phyloP scores from a whole-genome alignment of 2,329 filamentous ascomycete genomes.

The Epichloe amarillans region DNA sequence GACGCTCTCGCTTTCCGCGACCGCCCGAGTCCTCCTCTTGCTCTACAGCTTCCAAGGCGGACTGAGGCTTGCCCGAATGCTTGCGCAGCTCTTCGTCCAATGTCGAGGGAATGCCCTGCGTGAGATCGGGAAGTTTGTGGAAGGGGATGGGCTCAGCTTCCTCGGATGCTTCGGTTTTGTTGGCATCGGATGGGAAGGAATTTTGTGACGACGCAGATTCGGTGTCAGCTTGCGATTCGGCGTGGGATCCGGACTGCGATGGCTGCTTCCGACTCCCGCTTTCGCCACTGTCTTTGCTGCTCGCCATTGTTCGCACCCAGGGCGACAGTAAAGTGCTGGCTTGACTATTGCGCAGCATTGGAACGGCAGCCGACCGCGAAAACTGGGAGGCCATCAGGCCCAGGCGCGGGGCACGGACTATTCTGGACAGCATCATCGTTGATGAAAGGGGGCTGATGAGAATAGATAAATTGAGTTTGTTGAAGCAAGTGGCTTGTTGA shows the following conservation, averaged over 20 bases:
- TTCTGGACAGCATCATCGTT: conserved; percentile 26
- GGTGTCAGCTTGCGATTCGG: conserved; percentile 1
- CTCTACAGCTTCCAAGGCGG: conserved; percentile 23
- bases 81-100: conserved; percentile 60
- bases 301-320: conserved; percentile 18
- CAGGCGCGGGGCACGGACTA: conserved; percentile 21
- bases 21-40: conserved; percentile 19
- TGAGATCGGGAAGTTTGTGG: conserved; percentile 73
- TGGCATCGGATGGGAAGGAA: background rate
- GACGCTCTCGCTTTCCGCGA: conserved; percentile 33
- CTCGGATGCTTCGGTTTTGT: conserved; percentile 14
- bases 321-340: conserved; percentile 11
- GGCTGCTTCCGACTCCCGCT: conserved; percentile 4
- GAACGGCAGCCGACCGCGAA: conserved; percentile 13
- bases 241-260: background rate
- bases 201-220: conserved; percentile 4
- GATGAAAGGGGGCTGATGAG: background rate
- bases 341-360: conserved; percentile 15
- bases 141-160: conserved; percentile 35
- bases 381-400: conserved; percentile 18
- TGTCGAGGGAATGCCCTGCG: conserved; percentile 88
- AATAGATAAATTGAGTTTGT: background rate
- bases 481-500: background rate
- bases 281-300: conserved; percentile 7
- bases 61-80: conserved; percentile 21